These are phyloP conservation scores for Tricholoma hemisulphureum DNA, from an alignment of 768 basidiomycete genomes.

Conservation along the genomic window DNA sequence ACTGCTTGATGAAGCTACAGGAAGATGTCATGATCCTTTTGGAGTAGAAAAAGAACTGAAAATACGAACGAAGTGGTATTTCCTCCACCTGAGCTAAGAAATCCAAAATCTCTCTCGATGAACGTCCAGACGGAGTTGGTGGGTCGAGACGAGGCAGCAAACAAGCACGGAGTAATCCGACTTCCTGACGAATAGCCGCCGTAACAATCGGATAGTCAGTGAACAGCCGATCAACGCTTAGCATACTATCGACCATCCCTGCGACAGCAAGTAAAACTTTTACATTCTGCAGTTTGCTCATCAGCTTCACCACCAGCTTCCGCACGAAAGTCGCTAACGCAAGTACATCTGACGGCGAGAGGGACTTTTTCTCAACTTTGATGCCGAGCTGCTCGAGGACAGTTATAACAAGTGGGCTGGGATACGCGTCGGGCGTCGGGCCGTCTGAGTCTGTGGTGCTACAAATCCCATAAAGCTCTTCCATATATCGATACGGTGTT, in stretches of 20 bases:
- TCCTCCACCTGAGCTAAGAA: conserved; percentile 47
- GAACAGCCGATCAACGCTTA: conserved; percentile 30
- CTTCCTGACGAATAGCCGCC: conserved; percentile 45
- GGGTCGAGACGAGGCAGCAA: conserved; percentile 24
- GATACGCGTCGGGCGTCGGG: conserved; percentile 33
- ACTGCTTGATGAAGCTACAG: conserved; percentile 37
- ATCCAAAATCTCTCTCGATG: conserved; percentile 30
- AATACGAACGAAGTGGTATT: conserved; percentile 46
- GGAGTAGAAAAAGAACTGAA: not conserved
- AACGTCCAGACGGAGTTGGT: not conserved
- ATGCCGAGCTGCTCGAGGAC: conserved; percentile 75
- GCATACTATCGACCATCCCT: conserved; percentile 35
- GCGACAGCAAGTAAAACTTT: conserved; percentile 35
- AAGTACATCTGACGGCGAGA: conserved; percentile 60
- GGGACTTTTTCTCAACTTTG: conserved; percentile 54
- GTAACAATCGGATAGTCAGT: conserved; percentile 32
- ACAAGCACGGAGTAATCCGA: conserved; percentile 37
- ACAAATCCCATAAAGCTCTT: conserved; percentile 51
- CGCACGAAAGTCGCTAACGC: conserved; percentile 64
- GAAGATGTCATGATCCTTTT: not conserved
- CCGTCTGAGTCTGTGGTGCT: conserved; percentile 6
- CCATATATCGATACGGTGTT: conserved; percentile 84
- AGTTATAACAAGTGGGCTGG: conserved; percentile 79
- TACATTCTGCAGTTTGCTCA: conserved; percentile 51
- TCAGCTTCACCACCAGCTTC: conserved; percentile 57